Evolutionary conservation across 2,329 filamentous ascomycete species (phyloP), one percentile per base, ranked within the genome.

Genomic region (Macroventuria anomochaeta): DNA sequence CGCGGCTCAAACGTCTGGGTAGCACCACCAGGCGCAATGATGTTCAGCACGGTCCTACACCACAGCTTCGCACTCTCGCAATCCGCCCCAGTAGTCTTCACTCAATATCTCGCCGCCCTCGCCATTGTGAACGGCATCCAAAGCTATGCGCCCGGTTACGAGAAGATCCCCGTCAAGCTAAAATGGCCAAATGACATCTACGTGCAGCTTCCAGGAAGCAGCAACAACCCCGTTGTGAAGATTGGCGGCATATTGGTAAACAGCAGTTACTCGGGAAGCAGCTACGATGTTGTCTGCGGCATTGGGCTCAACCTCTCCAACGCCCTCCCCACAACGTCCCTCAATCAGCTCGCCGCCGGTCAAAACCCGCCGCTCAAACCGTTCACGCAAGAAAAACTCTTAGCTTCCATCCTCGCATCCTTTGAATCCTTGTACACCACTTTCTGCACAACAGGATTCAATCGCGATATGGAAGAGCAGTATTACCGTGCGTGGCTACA

Each of bases 171-270:
- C 0, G 82, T 99, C 33, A 92, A 90, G 71, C 77, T 99, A 26
- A 99, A 99, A 75, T 99, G 95, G 95, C 95, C 95, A 10, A 99
- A 99, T 67, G 95, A 99, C 70, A 90, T 99, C 48, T 79, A 79
- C 64, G 76, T 75, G 0, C 67, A 66, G 15, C 57, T 71, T 0
- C 69, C 89, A 83, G 5, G 78, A 75, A 46, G 81, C 80, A 39
- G 79, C 79, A 2, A 73, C 77, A 69, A 72, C 18, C 65, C 67
- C 20, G 95, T 95, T 63, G 87, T 92, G 61, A 99, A 99, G 70
- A 93, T 99, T 47, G 91, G 91, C 46, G 95, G 95, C 5, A 95
- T 99, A 58, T 83, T 97, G 2, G 90, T 96, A 6, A 96, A 96
- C 72, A 95, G 90, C 58, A 86, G 87, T 53, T 97, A 95, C 77